Base-by-base conservation (phyloP, 805 yeast species). In the Jamesozyma spencerorum region DNA sequence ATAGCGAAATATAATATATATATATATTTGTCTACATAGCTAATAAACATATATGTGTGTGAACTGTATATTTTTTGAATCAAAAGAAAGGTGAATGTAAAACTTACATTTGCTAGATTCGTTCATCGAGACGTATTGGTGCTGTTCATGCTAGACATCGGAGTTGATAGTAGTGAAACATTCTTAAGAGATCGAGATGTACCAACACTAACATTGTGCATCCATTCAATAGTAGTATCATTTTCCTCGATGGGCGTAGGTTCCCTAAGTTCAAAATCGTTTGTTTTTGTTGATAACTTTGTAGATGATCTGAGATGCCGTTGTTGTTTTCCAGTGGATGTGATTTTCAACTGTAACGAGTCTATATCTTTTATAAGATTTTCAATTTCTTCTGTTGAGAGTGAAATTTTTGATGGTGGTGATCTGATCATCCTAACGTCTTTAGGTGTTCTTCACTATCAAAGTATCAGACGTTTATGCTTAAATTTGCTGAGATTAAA, bases 271-370 rank as follows among this genome's bases (percentile, higher is more conserved):
- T 18, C 14, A 5, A 20, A 5, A 20, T 12, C 5, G 13, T 4
- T 19, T 10, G 18, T 4, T 18, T 3, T 14, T 20, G 15, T 14
- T 14, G 17, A 3, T 34, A 39, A 5, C 18, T 39, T 39, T 14
- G 41, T 39, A 11, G 41, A 39, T 3, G 38, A 27, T 39, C 41
- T 39, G 18, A 39, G n/a, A n/a, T 3, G 12, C 5, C 12, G 13
- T 34, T 14, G 14, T 29, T 22, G 26, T 22, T 22, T 22, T 6
- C 10, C 10, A 10, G 6, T 7, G 6, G 26, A 22, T 7, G 6
- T 22, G 10, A 22, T 7, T 22, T 22, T 22, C 10, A 22, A 22
- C 6, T 22, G 26, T 7, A 22, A 7, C 10, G 26, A 6, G 6
- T 22, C 26, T 33, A 33, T 14, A 5, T 39, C 38, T 10, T 28